Evolutionary conservation across 148 eudicot species (phyloP), one percentile per base, ranked within the genome.

Genomic region (Fagopyrum tataricum): DNA sequence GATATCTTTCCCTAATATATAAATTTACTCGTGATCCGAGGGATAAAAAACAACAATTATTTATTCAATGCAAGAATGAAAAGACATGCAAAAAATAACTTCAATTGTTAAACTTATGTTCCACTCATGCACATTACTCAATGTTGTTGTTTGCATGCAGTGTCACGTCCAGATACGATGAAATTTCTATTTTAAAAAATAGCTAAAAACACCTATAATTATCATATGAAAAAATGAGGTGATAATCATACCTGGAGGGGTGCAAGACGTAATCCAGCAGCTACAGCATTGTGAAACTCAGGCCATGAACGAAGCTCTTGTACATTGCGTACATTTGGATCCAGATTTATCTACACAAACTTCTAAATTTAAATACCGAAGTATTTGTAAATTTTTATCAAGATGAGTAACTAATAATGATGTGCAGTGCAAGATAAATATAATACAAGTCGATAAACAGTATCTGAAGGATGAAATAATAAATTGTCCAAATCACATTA

Each of bases 201-300:
- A 31, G 26, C 20, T 39, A 9, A 64, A 52, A 47, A 37, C 8
- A 23, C 21, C 31, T 42, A 49, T 58, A 23, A 59, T 24, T 46
- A 26, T 31, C 37, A 31, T 31, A 31, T 31, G 37, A 31, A 3
- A 31, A 31, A 31, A 70, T 44, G 11, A 5, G 72, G 23, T 17
- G 71, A 37, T 55, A 40, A 66, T 2, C 1, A 20, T 42, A 95
- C 99, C 97, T 90, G 97, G 53, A 90, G 82, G 31, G 90, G 90
- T 51, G 93, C 86, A 21, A 92, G 86, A 71, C 90, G 86, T 76
- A 95, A 77, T 67, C 99, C 99, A 85, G 97, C 90, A 68, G 99
- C 97, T 76, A 95, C 99, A 75, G 99, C 97, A 86, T 95, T 95
- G 84, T 95, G 97, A 85, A 95, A 91, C 84, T 95, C 99, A 52